A percentile compares a stretch with the other conserved stretches of the same genome.
These are phyloP conservation scores for Erodium moschatum DNA, from an alignment of 441 rosid genomes.

Conservation along the genomic window DNA sequence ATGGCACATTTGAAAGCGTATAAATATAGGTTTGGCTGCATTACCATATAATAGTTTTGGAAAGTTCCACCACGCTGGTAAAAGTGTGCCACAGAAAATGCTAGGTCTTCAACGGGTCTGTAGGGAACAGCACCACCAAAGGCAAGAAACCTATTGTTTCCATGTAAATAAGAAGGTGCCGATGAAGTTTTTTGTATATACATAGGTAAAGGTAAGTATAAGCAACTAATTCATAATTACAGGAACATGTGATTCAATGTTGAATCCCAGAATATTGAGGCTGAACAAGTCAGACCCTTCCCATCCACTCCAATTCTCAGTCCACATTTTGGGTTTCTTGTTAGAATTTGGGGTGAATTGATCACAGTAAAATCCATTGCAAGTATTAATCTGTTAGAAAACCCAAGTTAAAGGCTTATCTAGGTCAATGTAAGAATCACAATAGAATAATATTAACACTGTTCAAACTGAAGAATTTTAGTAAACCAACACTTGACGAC, in stretches of 20 bases:
- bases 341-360: constrained; percentile 67
- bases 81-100: constrained; percentile 63
- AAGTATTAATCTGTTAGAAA: constrained; percentile 49
- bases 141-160: not conserved
- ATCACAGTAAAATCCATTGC: constrained; percentile 72
- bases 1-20: not conserved
- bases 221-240: not conserved
- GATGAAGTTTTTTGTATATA: not conserved
- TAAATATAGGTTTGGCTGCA: not conserved
- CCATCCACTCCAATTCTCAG: constrained; percentile 82
- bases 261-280: not conserved
- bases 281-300: constrained; percentile 19
- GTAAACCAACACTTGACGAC: not conserved
- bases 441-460: not conserved
- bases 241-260: not conserved
- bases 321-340: constrained; percentile 66
- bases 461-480: not conserved
- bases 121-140: constrained; percentile 24
- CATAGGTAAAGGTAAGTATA: not conserved
- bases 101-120: constrained; percentile 61
- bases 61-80: constrained; percentile 67
- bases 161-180: not conserved
- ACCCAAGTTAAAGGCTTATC: constrained; percentile 7
- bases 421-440: not conserved
- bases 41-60: constrained; percentile 75